Percentiles rank a stretch among this genome's conserved stretches.
Conservation (phyloP, 2,329 filamentous ascomycete species). For the Ceratocystis diversiconidia region DNA sequence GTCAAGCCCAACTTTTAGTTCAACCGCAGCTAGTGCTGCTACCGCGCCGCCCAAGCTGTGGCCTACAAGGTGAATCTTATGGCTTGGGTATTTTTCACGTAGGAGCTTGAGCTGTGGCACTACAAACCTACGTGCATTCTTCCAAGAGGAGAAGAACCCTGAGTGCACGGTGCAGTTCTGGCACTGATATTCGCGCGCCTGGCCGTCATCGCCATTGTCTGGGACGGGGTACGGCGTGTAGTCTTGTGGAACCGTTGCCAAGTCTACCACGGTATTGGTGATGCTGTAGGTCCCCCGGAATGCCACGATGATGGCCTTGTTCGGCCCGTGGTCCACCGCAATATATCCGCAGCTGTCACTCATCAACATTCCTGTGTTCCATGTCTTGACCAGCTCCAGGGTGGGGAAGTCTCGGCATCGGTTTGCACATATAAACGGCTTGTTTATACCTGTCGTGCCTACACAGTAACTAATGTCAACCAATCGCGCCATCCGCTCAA, state of each 20-base stretch:
- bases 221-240: constrained; percentile 73
- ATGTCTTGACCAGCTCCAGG: constrained; percentile 68
- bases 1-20: constrained; percentile 57
- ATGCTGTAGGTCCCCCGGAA: constrained; percentile 93
- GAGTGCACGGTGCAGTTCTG: constrained; percentile 82
- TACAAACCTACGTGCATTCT: constrained; percentile 54
- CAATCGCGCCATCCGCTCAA: constrained; percentile 78
- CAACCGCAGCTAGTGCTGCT: constrained; percentile 71
- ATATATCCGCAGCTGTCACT: constrained; percentile 91
- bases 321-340: constrained; percentile 56
- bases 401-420: constrained; percentile 71
- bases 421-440: constrained; percentile 73
- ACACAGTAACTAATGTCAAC: constrained; percentile 95
- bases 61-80: constrained; percentile 65
- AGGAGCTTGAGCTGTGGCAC: constrained; percentile 51
- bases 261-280: constrained; percentile 76
- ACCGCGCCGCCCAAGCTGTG: constrained; percentile 90
- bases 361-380: constrained; percentile 77
- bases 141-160: constrained; percentile 80
- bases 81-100: constrained; percentile 48
- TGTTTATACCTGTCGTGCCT: constrained; percentile 63
- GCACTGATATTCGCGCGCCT: constrained; percentile 40
- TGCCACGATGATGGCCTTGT: constrained; percentile 56
- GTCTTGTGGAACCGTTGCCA: constrained; percentile 76
- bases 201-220: constrained; percentile 26